Evolutionary conservation across 1,139 yeast species (phyloP).

Genomic region (Kluyveromyces marxianus): DNA sequence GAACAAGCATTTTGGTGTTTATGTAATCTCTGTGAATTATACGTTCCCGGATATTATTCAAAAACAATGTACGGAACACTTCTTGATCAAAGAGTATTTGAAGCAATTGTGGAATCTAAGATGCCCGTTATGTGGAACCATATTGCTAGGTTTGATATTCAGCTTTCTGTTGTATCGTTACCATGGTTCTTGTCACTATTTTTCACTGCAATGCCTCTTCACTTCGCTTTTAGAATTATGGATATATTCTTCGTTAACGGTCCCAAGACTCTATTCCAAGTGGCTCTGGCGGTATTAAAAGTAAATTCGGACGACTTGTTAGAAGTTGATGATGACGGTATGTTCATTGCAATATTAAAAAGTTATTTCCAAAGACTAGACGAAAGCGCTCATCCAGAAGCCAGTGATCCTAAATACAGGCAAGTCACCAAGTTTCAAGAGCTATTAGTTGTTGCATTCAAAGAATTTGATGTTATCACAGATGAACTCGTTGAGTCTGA

Average conservation of each 20-base stretch:
- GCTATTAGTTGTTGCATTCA: slow-evolving; percentile 82
- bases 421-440: slow-evolving; percentile 83
- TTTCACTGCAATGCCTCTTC: slow-evolving; percentile 89
- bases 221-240: slow-evolving; percentile 83
- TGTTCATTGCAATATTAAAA: slow-evolving; percentile 77
- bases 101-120: slow-evolving; percentile 78
- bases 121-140: slow-evolving; percentile 89
- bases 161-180: slow-evolving; percentile 84
- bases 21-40: slow-evolving; percentile 69
- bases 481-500: slow-evolving; percentile 66
- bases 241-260: slow-evolving; percentile 92
- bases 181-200: slow-evolving; percentile 95
- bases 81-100: slow-evolving; percentile 89
- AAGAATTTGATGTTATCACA: slow-evolving; percentile 75
- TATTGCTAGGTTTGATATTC: slow-evolving; percentile 71
- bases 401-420: slow-evolving; percentile 56
- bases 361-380: slow-evolving; percentile 74
- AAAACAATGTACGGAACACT: slow-evolving; percentile 97
- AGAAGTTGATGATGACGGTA: slow-evolving; percentile 84
- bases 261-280: slow-evolving; percentile 82
- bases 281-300: slow-evolving; percentile 80
- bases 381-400: slow-evolving; percentile 70
- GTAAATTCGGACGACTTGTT: slow-evolving; percentile 80
- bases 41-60: slow-evolving; percentile 93
- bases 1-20: slow-evolving; percentile 97